phyloP scores from a whole-genome alignment of 768 basidiomycete species.

The Mrakia frigida region DNA sequence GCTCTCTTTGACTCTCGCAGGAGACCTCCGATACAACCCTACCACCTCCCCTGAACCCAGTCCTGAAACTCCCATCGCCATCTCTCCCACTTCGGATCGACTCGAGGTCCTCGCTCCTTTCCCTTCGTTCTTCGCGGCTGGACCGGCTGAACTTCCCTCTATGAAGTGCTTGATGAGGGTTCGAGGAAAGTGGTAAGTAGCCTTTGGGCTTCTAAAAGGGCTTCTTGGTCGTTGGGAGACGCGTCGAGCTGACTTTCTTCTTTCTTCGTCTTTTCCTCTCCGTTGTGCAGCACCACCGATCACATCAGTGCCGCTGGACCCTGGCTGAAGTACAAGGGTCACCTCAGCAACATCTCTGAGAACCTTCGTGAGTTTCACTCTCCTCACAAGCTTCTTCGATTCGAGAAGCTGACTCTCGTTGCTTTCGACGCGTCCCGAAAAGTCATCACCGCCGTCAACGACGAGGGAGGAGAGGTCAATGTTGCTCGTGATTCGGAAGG shows the following conservation, averaged over 20 bases:
- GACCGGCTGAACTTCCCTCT: conserved; percentile 65
- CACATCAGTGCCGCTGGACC: conserved; percentile 97
- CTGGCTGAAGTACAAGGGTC: conserved; percentile 97
- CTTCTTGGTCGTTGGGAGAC: neutral
- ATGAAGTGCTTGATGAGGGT: conserved; percentile 85
- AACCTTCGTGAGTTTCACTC: conserved; percentile 65
- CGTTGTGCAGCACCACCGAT: conserved; percentile 65
- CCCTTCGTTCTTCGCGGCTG: conserved; percentile 59
- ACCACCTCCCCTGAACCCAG: conserved; percentile 64
- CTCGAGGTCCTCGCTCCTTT: conserved; percentile 86
- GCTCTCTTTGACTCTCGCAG: conserved; percentile 28
- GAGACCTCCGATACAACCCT: conserved; percentile 68
- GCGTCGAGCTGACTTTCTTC: neutral
- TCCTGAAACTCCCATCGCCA: conserved; percentile 69
- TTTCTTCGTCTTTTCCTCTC: neutral
- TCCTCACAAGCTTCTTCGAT: neutral
- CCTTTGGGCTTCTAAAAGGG: too few relatives aligned
- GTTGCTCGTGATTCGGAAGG: conserved; percentile 68
- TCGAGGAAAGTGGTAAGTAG: conserved; percentile 72
- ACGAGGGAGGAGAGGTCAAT: conserved; percentile 90
- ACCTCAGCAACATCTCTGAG: conserved; percentile 91
- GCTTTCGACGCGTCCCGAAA: neutral
- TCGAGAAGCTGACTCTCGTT: neutral
- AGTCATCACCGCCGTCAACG: conserved; percentile 94
- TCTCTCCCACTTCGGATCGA: conserved; percentile 71